phyloP scores from a whole-genome alignment of 345 rosid genomes.

The Linum lewisii region DNA sequence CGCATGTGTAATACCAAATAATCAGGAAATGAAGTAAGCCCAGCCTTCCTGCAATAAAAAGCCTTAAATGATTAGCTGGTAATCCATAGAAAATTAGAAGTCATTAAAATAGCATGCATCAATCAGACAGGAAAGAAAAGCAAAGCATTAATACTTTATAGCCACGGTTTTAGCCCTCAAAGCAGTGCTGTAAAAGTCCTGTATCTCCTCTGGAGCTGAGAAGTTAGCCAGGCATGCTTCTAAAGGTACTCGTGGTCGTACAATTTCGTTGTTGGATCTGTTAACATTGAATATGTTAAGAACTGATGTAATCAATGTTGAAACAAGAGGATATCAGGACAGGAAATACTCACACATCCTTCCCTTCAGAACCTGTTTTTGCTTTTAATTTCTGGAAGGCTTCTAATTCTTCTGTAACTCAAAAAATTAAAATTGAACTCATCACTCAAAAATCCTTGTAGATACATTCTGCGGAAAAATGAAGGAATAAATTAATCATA shows the following conservation, averaged over 20 bases:
- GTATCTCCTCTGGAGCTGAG: slow-evolving; percentile 75
- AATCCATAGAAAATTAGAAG: neutral
- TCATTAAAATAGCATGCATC: neutral
- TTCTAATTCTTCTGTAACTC: slow-evolving; percentile 61
- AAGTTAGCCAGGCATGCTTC: slow-evolving; percentile 86
- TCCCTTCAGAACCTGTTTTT: slow-evolving; percentile 56
- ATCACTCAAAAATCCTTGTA: slow-evolving; percentile 1
- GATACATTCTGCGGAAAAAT: slow-evolving; percentile 10
- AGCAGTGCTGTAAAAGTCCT: slow-evolving; percentile 82
- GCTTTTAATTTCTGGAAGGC: slow-evolving; percentile 59
- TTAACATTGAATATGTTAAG: slow-evolving; percentile 21
- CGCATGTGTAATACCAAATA: slow-evolving; percentile 95
- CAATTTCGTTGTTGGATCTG: slow-evolving; percentile 68
- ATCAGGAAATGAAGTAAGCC: slow-evolving; percentile 93
- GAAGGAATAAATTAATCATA: slow-evolving; percentile 14
- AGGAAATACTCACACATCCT: slow-evolving; percentile 54
- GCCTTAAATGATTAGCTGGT: neutral
- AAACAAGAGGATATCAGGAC: slow-evolving; percentile 4
- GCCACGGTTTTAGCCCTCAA: slow-evolving; percentile 83
- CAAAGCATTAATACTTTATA: slow-evolving; percentile 49
- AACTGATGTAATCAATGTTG: slow-evolving; percentile 12
- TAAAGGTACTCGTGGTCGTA: slow-evolving; percentile 94
- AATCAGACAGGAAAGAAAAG: slow-evolving; percentile 1
- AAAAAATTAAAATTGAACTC: slow-evolving; percentile 17
- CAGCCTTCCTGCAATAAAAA: slow-evolving; percentile 58